Percentiles rank a stretch among this genome's conserved stretches.
These are phyloP conservation scores for Tolypocladium capitatum DNA, from an alignment of 2,329 filamentous ascomycete genomes.

Conservation along the genomic window DNA sequence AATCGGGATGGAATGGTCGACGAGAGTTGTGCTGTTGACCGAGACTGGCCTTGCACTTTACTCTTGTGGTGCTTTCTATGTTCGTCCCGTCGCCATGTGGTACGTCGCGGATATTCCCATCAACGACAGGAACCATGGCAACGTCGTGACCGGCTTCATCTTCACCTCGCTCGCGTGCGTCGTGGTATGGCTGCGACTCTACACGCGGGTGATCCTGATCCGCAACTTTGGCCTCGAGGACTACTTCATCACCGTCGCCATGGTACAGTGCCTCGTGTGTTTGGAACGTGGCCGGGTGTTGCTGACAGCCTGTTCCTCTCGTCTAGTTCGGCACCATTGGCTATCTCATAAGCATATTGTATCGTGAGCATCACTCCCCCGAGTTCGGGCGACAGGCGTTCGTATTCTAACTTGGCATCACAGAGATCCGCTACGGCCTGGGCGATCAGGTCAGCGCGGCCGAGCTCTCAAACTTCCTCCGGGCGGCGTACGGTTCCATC, in stretches of 20 bases:
- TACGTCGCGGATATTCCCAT: conserved; percentile 6
- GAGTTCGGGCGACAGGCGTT: neutral
- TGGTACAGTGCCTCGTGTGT: neutral
- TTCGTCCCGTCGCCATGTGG: conserved; percentile 2
- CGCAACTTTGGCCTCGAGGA: conserved; percentile 4
- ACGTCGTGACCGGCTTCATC: conserved; percentile 6
- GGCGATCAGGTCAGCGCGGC: conserved; percentile 7
- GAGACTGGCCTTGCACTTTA: too few relatives aligned
- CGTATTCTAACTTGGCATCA: neutral
- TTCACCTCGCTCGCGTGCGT: conserved; percentile 7
- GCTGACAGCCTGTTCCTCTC: neutral
- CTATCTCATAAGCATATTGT: conserved; percentile 7
- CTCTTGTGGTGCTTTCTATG: conserved; percentile 17
- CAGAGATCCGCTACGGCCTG: conserved; percentile 12
- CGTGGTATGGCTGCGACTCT: conserved; percentile 5
- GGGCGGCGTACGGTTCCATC: conserved; percentile 11
- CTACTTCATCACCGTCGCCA: conserved; percentile 2
- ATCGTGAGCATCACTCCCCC: conserved; percentile 5
- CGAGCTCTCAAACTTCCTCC: conserved; percentile 9
- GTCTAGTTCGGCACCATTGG: conserved; percentile 7
- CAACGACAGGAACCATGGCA: conserved; percentile 6
- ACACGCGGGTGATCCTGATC: conserved; percentile 2
- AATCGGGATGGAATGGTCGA: too few relatives aligned
- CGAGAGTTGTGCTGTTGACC: too few relatives aligned
- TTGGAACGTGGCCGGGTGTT: too few relatives aligned